Conservation (phyloP, 352 stramenopile species). For the Globisporangium heterothallicum region DNA sequence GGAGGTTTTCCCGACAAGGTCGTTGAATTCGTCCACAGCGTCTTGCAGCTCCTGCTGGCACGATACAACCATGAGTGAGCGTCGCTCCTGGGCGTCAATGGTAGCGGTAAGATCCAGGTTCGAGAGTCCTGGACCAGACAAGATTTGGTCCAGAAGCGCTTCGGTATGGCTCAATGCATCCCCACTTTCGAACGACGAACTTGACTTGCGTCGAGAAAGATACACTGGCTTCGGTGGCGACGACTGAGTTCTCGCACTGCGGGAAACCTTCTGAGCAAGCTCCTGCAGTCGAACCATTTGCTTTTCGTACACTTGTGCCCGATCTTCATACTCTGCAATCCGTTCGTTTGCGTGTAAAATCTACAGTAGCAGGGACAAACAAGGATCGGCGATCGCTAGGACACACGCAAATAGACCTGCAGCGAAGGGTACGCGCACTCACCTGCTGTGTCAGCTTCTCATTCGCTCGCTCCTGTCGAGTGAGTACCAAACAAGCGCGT, state of each 20-base stretch:
- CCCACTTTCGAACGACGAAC: constrained; percentile 30
- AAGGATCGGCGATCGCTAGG: not conserved
- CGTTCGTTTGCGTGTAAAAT: constrained; percentile 41
- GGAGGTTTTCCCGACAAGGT: constrained; percentile 20
- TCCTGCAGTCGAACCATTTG: constrained; percentile 38
- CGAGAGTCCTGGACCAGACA: constrained; percentile 28
- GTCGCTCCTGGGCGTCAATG: constrained; percentile 39
- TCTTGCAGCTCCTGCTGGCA: constrained; percentile 55
- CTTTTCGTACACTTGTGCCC: constrained; percentile 37
- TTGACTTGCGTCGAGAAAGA: constrained; percentile 17
- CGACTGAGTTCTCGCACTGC: constrained; percentile 12
- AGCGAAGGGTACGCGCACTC: too few species aligned
- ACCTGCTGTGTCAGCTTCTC: constrained; percentile 67
- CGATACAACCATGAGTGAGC: constrained; percentile 52
- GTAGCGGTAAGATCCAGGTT: constrained; percentile 24
- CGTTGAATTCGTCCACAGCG: constrained; percentile 58
- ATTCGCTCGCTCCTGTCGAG: constrained; percentile 38
- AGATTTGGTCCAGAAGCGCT: constrained; percentile 38
- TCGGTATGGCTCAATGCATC: constrained; percentile 61
- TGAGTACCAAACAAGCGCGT: not conserved
- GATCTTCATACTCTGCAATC: constrained; percentile 43
- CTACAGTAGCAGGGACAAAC: too few species aligned
- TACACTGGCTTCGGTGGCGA: constrained; percentile 1
- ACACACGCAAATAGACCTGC: too few species aligned
- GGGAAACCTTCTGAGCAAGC: constrained; percentile 20